Base-by-base conservation (phyloP, 192 early-diverging fungal species). In the Entomortierella parvispora region DNA sequence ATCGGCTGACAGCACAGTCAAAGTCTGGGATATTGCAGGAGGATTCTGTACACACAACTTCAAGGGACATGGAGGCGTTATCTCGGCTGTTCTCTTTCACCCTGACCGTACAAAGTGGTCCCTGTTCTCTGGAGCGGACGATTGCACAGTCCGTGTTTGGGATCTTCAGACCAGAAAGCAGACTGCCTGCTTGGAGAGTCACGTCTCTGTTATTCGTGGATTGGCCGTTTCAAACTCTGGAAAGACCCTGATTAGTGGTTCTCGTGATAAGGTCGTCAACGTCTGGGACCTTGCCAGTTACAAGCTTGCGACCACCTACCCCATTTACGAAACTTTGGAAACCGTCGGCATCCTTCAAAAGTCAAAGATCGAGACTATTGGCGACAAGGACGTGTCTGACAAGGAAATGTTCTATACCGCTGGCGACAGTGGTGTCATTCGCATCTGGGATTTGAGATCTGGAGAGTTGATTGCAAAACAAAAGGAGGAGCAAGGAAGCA, bases 21-120 rank as follows among this genome's bases (percentile, higher is more conserved):
- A 93, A 59, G 93, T 98, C 11, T 99, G 97, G 97, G 96, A 99
- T 80, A 93, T 96, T 62, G 92, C 91, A 55, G 85, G 89, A 52
- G 96, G 94, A 22, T 95, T 87, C 82, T 95, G 93, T 70, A 98
- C 98, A 58, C 98, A 99, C 75, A 94, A 94, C 74, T 94, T 99
- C 70, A 89, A 89, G 56, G 97, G 97, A 50, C 98, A 99, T 56
- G 83, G 89, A 40, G 96, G 96, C 18, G 87, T 98, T 11, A 83
- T 99, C 44, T 91, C 90, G 47, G 85, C 87, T 0, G 86, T 99
- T 12, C 92, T 91, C 69, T 99, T 98, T 76, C 90, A 92, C 56
- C 89, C 90, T 4, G 69, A 81, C 75, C 66, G 68, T 43, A 62
- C 81, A 23, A 84, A 87, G 20, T 83, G 83, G 71, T 82, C 91